Evolutionary conservation across 805 yeast species (phyloP), one percentile per base, ranked within the genome.

Genomic region (Hanseniaspora vineae): DNA sequence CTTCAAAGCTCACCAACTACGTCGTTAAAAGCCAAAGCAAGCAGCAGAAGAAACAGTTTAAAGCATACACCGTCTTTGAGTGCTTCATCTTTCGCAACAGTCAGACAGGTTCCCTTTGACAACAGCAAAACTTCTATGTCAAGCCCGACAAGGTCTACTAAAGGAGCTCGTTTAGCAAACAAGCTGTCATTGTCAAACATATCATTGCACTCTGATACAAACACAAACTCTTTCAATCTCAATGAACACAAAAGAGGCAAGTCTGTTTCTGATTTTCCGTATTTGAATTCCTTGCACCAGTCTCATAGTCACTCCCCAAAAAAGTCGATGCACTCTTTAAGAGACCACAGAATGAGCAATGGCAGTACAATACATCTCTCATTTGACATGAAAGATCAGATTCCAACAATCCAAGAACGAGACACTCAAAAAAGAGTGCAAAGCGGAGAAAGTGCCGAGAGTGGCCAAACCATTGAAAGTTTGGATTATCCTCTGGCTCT

Each of bases 171-270:
- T 37, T 46, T 62, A n/a, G 55, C 62, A 33, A 57, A 61, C 37
- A 63, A 57, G 49, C 44, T 63, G 8, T 63, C 67, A 6, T 46
- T 58, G 13, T 57, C 66, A 2, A 62, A 56, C 49, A 53, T 60
- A 13, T 56, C 62, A 8, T 61, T 59, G 46, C 51, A 55, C 14
- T 51, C 53, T 43, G 54, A 51, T 11, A 11, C 19, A n/a, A 18
- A 39, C 23, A 40, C 45, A 35, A 37, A 48, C 12, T 42, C 39
- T 10, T 17, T 31, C 29, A 19, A 32, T 13, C 14, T 10, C 44
- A 20, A 31, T 33, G 18, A 39, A 15, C 64, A 58, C 45, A 45
- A 45, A 14, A 53, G 63, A 47, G 61, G 60, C 5, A 52, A 54
- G 37, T 59, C 64, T 49, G 49, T 61, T 11, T 2, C 18, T 42